phyloP scores from a whole-genome alignment of 164 flowering plant genomes.

The Buxus sempervirens region DNA sequence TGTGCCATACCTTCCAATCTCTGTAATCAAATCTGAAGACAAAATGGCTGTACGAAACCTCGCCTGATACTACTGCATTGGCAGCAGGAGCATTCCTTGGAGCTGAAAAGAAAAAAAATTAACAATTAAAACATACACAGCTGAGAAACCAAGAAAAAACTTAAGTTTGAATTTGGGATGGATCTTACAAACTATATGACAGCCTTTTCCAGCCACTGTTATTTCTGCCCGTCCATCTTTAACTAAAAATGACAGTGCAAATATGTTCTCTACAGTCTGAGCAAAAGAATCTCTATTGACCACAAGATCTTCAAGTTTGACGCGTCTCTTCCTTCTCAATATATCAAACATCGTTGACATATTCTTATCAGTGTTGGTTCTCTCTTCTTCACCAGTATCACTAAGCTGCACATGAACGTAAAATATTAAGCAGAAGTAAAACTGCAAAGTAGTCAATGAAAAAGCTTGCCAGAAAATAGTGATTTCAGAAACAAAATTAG shows the following conservation, averaged over 20 bases:
- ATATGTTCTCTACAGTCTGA: conserved; percentile 85
- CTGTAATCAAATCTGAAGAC: conserved; percentile 76
- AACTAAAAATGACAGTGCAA: conserved; percentile 81
- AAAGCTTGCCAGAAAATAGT: too few species aligned
- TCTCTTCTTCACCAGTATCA: conserved; percentile 39
- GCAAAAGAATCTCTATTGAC: conserved; percentile 74
- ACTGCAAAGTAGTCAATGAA: too few species aligned
- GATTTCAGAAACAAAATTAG: too few species aligned
- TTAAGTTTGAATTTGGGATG: not conserved
- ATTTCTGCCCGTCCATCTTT: conserved; percentile 90
- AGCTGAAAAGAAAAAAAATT: conserved; percentile 34
- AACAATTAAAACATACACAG: not conserved
- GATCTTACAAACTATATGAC: conserved; percentile 72
- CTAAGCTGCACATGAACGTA: conserved; percentile 42
- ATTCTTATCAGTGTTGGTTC: conserved; percentile 81
- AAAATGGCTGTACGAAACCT: conserved; percentile 69
- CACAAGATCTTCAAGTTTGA: conserved; percentile 59
- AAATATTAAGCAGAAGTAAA: not conserved
- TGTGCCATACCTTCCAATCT: conserved; percentile 80
- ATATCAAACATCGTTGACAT: conserved; percentile 75
- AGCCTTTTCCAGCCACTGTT: conserved; percentile 43
- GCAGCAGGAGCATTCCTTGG: conserved; percentile 90
- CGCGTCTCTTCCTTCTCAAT: conserved; percentile 54
- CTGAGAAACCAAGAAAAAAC: not conserved
- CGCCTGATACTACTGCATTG: conserved; percentile 44